A percentile compares a stretch with the other conserved stretches of the same genome.
Evolutionary conservation across 164 flowering plant genomes (phyloP).

Genomic region (Houttuynia cordata): DNA sequence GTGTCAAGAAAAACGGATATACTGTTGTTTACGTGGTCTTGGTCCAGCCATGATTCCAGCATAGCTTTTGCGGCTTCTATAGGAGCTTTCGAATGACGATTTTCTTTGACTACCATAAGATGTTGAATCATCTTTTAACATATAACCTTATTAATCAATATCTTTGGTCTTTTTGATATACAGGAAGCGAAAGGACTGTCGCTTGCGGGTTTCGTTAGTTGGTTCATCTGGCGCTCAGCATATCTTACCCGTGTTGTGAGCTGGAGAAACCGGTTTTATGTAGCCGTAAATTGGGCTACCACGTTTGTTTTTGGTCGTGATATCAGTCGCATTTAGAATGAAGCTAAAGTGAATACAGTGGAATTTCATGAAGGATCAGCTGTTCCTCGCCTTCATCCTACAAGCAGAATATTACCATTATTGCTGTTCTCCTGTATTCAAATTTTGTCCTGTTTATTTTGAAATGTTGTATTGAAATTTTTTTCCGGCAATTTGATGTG

Average conservation of each 20-base stretch:
- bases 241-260: conserved; percentile 72
- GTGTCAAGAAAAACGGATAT: too few relatives aligned
- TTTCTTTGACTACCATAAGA: neutral
- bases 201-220: conserved; percentile 62
- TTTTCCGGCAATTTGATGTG: neutral
- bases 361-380: neutral
- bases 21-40: too few relatives aligned
- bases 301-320: conserved; percentile 74
- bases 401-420: neutral
- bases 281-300: conserved; percentile 81
- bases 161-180: neutral
- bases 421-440: too few relatives aligned
- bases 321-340: conserved; percentile 8
- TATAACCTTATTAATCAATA: too few relatives aligned
- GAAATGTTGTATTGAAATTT: too few relatives aligned
- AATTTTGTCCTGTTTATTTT: neutral
- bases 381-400: neutral
- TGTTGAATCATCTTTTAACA: neutral
- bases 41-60: too few relatives aligned
- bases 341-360: too few relatives aligned
- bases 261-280: conserved; percentile 88
- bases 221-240: conserved; percentile 83
- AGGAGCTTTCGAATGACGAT: too few relatives aligned
- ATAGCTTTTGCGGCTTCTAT: too few relatives aligned
- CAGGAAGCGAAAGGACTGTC: conserved; percentile 68